Percentiles rank a stretch among this genome's conserved stretches.
phyloP scores from a whole-genome alignment of 176 grass and related monocot species.

The Poa pratensis region DNA sequence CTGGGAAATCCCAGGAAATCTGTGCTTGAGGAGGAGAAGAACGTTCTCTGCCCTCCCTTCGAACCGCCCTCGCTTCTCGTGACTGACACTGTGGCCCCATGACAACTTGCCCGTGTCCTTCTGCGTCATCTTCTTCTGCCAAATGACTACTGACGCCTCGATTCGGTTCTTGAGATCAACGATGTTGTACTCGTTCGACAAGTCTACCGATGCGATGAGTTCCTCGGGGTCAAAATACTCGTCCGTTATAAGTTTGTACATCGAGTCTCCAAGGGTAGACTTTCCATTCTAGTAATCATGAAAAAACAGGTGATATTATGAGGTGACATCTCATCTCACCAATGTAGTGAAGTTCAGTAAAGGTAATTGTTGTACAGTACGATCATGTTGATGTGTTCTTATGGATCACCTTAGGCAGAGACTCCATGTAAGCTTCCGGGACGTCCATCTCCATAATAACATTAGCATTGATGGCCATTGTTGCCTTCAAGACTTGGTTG shows the following conservation, averaged over 20 bases:
- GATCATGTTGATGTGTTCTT: neutral
- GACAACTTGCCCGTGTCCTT: slow-evolving; percentile 62
- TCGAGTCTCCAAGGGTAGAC: slow-evolving; percentile 70
- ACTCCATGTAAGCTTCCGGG: slow-evolving; percentile 76
- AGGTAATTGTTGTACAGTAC: neutral
- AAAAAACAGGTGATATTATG: neutral
- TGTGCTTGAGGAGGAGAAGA: slow-evolving; percentile 75
- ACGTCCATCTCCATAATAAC: slow-evolving; percentile 82
- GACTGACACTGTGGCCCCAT: slow-evolving; percentile 59
- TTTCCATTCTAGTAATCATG: slow-evolving; percentile 67
- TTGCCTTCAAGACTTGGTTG: slow-evolving; percentile 79
- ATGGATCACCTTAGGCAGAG: slow-evolving; percentile 74
- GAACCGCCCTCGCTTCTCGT: slow-evolving; percentile 69
- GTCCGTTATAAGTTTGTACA: slow-evolving; percentile 76
- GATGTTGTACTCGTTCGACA: slow-evolving; percentile 71
- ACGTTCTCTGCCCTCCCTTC: slow-evolving; percentile 83
- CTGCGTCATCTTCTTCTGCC: slow-evolving; percentile 73
- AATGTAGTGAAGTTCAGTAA: neutral
- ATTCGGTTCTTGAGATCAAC: slow-evolving; percentile 81
- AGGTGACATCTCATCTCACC: neutral
- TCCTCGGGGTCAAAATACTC: slow-evolving; percentile 78
- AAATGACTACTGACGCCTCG: slow-evolving; percentile 77
- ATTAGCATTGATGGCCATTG: slow-evolving; percentile 88
- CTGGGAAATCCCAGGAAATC: slow-evolving; percentile 68
- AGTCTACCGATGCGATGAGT: slow-evolving; percentile 55